These are phyloP conservation scores for Bidens hawaiensis DNA, from an alignment of 140 eudicot species.

Conservation along the genomic window DNA sequence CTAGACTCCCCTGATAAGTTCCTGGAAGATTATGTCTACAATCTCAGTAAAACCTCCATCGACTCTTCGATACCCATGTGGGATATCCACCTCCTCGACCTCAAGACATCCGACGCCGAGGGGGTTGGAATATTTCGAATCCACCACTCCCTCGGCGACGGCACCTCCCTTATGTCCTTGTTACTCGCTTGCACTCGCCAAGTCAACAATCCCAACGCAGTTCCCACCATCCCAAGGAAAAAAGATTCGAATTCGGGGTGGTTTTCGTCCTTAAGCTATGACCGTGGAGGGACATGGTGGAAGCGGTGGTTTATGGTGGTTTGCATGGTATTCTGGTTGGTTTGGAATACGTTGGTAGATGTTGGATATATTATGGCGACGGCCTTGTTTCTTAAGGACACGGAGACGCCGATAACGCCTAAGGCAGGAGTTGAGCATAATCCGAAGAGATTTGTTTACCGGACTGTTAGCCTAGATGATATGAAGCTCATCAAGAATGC, in stretches of 20 bases:
- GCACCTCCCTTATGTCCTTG: too few species aligned
- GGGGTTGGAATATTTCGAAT: conserved; percentile 34
- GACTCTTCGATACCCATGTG: too few species aligned
- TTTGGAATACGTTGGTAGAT: conserved; percentile 37
- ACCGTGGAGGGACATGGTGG: conserved; percentile 14
- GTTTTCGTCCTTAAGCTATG: too few species aligned
- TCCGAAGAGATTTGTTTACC: conserved; percentile 35
- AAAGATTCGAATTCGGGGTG: too few species aligned
- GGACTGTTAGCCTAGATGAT: conserved; percentile 41
- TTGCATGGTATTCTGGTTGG: conserved; percentile 22
- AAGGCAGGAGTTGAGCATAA: conserved; percentile 22
- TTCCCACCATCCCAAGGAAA: too few species aligned
- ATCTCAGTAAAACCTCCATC: too few species aligned
- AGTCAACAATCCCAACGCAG: too few species aligned
- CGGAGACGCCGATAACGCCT: conserved; percentile 34
- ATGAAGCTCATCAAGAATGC: conserved; percentile 33
- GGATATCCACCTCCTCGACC: too few species aligned
- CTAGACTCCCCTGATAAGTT: too few species aligned
- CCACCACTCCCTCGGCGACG: conserved; percentile 62
- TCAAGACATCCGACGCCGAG: too few species aligned
- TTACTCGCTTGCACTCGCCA: too few species aligned
- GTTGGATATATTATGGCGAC: conserved; percentile 32
- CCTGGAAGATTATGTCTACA: too few species aligned
- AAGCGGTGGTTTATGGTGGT: conserved; percentile 17
- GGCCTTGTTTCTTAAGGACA: conserved; percentile 39